Evolutionary conservation across 805 yeast species (phyloP), one percentile per base, ranked within the genome.

Genomic region (Clavispora asparagi): DNA sequence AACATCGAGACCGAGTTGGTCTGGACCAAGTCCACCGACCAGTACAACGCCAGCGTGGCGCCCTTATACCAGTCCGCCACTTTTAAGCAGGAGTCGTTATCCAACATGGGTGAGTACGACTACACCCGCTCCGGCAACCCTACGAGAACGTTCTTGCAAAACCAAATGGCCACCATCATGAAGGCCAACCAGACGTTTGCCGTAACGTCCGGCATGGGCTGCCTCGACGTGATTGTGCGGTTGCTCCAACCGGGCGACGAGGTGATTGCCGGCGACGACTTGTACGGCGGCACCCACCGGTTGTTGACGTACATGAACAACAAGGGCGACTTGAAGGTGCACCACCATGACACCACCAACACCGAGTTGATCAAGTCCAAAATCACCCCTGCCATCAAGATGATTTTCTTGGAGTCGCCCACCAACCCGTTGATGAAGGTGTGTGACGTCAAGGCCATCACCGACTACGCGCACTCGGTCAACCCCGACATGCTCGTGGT

Each of bases 21-120:
- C 27, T 75, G 71, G 50, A 66, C 80, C 40, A 77, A 76, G 52
- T 74, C 82, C 55, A 50, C 55, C 11, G 97, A 91, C 66, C 84
- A 81, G 57, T 78, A 82, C 71, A 80, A 83, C 51, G 81, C 97
- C 1, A 84, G 94, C 6, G 83, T 85, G 26, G 88, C 95, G 10
- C 97, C 98, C 4, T 73, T 91, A 36, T 91, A 91, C 67, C 95
- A 88, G 64, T 81, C 94, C 0, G 96, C 98, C n/a, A 91, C 98
- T 6, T 91, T 91, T 73, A 90, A 89, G 66, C 94, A 87, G 64
- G 76, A 75, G 39, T 78, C 87, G 0, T 69, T 87, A 50, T 71
- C 79, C 35, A 82, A 85, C 56, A 79, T 86, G 83, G 92, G 95
- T 2, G 78, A 76, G 50, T 72, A 72, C 51, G 85, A 82, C 56